Conservation (phyloP, 2,329 filamentous ascomycete genomes). For the Aspergillus vadensis region DNA sequence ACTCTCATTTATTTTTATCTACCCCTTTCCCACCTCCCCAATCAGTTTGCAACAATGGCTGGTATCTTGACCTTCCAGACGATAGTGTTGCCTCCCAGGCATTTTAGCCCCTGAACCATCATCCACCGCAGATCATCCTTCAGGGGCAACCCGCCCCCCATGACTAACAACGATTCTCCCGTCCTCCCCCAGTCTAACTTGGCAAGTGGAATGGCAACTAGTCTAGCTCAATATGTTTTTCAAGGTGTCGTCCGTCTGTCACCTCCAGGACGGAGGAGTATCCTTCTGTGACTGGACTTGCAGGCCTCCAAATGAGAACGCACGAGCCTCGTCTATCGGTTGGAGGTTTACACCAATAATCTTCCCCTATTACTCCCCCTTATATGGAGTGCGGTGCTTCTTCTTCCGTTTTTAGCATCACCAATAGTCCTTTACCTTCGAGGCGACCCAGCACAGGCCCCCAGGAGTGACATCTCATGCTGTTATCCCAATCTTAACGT, state of each 20-base stretch:
- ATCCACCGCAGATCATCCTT: conserved; percentile 13
- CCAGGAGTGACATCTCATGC: background rate
- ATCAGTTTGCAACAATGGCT: background rate
- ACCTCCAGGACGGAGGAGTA: background rate
- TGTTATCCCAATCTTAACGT: background rate
- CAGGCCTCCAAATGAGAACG: background rate
- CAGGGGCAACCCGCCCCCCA: conserved; percentile 4
- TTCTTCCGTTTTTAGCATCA: background rate
- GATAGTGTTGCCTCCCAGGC: background rate
- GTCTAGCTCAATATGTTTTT: background rate
- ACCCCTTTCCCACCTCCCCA: conserved; percentile 14
- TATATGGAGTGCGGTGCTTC: background rate
- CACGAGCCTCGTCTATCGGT: background rate
- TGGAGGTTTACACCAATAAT: background rate
- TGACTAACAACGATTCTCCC: background rate
- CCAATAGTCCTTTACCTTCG: background rate
- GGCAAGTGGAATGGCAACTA: background rate
- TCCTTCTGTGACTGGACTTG: background rate
- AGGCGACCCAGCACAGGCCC: background rate
- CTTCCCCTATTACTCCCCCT: background rate
- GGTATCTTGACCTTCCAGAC: background rate
- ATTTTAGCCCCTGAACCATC: conserved; percentile 10
- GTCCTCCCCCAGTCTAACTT: background rate
- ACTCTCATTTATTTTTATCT: conserved; percentile 8
- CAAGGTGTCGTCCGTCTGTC: background rate